These are phyloP conservation scores for Fusarium gaditjirri DNA, from an alignment of 2,329 filamentous ascomycete species.

Conservation along the genomic window DNA sequence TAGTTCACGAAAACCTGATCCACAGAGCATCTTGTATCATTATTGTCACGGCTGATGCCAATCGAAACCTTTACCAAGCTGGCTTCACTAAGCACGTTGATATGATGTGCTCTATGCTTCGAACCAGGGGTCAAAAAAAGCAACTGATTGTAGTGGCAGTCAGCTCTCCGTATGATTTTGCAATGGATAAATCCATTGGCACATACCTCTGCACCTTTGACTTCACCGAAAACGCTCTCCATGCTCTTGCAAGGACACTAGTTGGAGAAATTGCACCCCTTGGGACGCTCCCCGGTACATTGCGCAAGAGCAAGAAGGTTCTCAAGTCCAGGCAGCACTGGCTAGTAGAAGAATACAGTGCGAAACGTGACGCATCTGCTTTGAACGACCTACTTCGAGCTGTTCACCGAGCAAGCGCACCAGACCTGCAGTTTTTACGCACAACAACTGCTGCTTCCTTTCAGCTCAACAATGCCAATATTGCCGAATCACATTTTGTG, in stretches of 20 bases:
- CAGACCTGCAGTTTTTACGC: slow-evolving; percentile 75
- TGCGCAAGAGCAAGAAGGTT: slow-evolving; percentile 87
- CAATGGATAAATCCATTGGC: slow-evolving; percentile 88
- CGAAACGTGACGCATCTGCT: slow-evolving; percentile 77
- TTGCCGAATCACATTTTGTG: slow-evolving; percentile 88
- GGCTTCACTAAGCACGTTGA: slow-evolving; percentile 96
- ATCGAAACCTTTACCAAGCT: slow-evolving; percentile 91
- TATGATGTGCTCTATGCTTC: slow-evolving; percentile 91
- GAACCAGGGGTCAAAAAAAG: slow-evolving; percentile 82
- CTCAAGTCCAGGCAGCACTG: slow-evolving; percentile 93
- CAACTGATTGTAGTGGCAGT: slow-evolving; percentile 91
- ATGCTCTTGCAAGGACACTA: slow-evolving; percentile 82
- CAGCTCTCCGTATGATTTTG: slow-evolving; percentile 96
- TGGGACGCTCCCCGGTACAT: slow-evolving; percentile 74
- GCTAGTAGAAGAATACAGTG: slow-evolving; percentile 90
- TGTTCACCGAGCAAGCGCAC: slow-evolving; percentile 73
- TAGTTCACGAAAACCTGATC: slow-evolving; percentile 90
- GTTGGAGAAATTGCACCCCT: slow-evolving; percentile 77
- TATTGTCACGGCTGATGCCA: slow-evolving; percentile 92
- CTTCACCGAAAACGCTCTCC: slow-evolving; percentile 92
- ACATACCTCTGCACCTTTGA: slow-evolving; percentile 97
- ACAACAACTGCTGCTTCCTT: slow-evolving; percentile 80
- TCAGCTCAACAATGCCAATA: slow-evolving; percentile 73
- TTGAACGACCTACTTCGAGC: slow-evolving; percentile 80
- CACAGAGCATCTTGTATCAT: slow-evolving; percentile 89